Percentiles rank a stretch among this genome's conserved stretches.
Conservation (phyloP, 192 early-diverging fungal species). For the Paraglomus brasilianum region DNA sequence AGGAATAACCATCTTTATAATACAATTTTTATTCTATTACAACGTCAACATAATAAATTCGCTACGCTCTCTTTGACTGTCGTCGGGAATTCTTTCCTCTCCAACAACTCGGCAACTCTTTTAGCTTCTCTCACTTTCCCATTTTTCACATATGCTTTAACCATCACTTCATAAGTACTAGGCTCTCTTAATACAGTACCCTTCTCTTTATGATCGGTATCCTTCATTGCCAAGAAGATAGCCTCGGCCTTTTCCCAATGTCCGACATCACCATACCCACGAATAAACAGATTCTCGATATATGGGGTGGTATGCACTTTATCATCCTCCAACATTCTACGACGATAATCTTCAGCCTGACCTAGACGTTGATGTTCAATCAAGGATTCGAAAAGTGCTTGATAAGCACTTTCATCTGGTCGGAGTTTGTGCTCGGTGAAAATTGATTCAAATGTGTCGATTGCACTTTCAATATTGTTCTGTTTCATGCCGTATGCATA, state of each 20-base stretch:
- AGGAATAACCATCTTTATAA: no score
- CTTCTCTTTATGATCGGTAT: constrained; percentile 33
- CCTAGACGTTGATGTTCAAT: constrained; percentile 44
- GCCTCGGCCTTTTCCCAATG: constrained; percentile 41
- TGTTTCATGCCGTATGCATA: constrained; percentile 57
- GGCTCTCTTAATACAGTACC: constrained; percentile 50
- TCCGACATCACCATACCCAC: constrained; percentile 49
- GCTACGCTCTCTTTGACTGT: constrained; percentile 39
- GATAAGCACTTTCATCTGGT: constrained; percentile 52
- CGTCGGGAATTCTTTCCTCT: constrained; percentile 43
- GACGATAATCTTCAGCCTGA: constrained; percentile 46
- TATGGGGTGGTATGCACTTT: constrained; percentile 47
- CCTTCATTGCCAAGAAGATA: constrained; percentile 52
- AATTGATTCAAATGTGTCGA: constrained; percentile 46
- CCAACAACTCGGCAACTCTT: constrained; percentile 36
- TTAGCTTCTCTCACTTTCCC: constrained; percentile 41
- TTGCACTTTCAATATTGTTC: constrained; percentile 44
- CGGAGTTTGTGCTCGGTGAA: constrained; percentile 28
- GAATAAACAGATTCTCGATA: constrained; percentile 61
- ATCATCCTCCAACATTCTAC: constrained; percentile 40
- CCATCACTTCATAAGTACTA: constrained; percentile 60
- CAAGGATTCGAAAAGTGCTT: constrained; percentile 54
- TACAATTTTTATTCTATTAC: no score
- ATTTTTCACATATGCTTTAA: constrained; percentile 51
- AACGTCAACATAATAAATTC: constrained; percentile 33